phyloP scores from a whole-genome alignment of 345 rosid genomes.

The Melaleuca alternifolia region DNA sequence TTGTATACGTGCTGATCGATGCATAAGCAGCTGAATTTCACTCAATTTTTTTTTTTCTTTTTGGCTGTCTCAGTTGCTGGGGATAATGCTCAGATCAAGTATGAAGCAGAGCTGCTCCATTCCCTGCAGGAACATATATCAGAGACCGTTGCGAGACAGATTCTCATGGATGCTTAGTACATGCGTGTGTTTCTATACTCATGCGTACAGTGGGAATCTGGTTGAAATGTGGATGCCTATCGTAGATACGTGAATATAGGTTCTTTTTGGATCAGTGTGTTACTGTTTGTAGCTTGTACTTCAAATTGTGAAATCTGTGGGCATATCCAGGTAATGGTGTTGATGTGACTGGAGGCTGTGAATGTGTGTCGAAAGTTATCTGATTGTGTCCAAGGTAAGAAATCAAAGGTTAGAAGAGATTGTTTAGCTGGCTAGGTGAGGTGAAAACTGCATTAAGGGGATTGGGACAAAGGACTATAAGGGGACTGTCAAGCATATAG shows the following conservation, averaged over 20 bases:
- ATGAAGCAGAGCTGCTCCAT: constrained; percentile 32
- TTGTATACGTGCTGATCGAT: not conserved
- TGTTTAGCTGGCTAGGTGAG: not conserved
- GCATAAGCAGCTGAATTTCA: not conserved
- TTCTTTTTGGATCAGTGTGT: not conserved
- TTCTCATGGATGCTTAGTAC: constrained; percentile 24
- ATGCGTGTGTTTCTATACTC: constrained; percentile 25
- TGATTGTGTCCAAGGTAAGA: not conserved
- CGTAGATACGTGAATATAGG: constrained; percentile 46
- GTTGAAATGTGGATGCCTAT: constrained; percentile 57
- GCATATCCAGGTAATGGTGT: not conserved
- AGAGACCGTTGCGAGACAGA: constrained; percentile 29
- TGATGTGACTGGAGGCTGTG: not conserved
- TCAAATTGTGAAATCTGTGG: not conserved
- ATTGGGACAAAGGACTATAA: not conserved
- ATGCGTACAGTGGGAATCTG: constrained; percentile 17
- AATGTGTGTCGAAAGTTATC: not conserved
- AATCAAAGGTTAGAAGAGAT: not conserved
- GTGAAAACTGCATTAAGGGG: not conserved
- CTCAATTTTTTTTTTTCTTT: not conserved
- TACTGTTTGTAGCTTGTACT: not conserved
- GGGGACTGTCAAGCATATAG: constrained; percentile 4
- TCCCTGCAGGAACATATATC: constrained; percentile 34
- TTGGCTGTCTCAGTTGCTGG: constrained; percentile 19
- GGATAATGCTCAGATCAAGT: constrained; percentile 16